phyloP scores from a whole-genome alignment of 23 red algal genomes.

The Gracilaria caudata region DNA sequence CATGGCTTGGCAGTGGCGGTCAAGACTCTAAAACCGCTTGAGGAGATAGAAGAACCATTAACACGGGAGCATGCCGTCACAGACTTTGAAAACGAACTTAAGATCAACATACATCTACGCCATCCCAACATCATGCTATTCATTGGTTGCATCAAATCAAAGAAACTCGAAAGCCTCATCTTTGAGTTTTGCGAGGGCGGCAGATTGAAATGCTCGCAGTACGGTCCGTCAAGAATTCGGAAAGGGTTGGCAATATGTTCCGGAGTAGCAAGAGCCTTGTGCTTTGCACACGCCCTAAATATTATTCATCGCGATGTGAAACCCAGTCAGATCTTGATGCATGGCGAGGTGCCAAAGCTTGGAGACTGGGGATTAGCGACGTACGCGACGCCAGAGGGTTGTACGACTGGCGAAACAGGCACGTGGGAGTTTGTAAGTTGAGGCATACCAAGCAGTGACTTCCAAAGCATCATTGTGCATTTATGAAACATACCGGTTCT shows the following conservation, averaged over 20 bases:
- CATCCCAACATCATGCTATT: constrained; percentile 73
- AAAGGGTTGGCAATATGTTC: constrained; percentile 38
- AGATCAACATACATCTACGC: constrained; percentile 23
- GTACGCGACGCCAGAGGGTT: constrained; percentile 6
- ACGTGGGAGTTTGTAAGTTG: constrained; percentile 73
- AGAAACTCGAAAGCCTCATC: constrained; percentile 26
- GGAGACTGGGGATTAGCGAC: constrained; percentile 76
- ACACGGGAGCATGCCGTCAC: constrained; percentile 16
- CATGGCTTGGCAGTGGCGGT: constrained; percentile 38
- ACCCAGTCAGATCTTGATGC: constrained; percentile 81
- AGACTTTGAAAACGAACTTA: constrained; percentile 46
- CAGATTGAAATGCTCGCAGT: constrained; percentile 25
- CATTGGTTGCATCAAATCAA: constrained; percentile 31
- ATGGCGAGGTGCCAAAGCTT: constrained; percentile 62
- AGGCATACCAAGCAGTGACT: not conserved
- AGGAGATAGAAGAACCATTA: constrained; percentile 34
- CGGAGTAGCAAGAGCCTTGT: constrained; percentile 59
- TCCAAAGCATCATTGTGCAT: not conserved
- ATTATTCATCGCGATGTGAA: constrained; percentile 94
- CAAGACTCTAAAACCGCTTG: constrained; percentile 38
- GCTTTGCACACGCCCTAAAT: constrained; percentile 75
- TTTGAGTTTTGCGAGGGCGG: constrained; percentile 64
- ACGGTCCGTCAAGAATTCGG: constrained; percentile 6
- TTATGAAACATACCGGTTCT: not conserved
- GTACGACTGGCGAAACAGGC: constrained; percentile 70